Conservation (phyloP, 805 yeast species). For the Candida silvicultrix region DNA sequence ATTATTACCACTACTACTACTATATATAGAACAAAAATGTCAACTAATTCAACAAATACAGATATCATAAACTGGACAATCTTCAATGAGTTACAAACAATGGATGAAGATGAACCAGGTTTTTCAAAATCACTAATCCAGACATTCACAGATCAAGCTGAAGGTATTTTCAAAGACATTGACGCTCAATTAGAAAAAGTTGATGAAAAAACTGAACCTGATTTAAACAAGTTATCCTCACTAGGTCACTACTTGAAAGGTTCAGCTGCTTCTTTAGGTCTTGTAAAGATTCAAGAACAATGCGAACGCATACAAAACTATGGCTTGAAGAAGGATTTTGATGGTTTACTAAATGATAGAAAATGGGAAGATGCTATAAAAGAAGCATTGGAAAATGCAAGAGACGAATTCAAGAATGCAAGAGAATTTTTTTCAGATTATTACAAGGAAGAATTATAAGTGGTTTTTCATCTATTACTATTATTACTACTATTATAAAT, state of each 20-base stretch:
- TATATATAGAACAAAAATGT: background rate
- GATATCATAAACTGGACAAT: conserved; percentile 86
- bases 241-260: conserved; percentile 94
- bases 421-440: conserved; percentile 45
- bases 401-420: conserved; percentile 43
- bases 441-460: conserved; percentile 31
- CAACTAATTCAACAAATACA: conserved; percentile 14
- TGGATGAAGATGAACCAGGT: conserved; percentile 97
- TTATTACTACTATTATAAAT: background rate
- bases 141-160: conserved; percentile 87
- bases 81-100: conserved; percentile 78
- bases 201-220: conserved; percentile 25
- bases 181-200: conserved; percentile 37
- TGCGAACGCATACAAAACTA: conserved; percentile 93
- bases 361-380: conserved; percentile 32
- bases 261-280: conserved; percentile 89
- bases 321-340: conserved; percentile 42
- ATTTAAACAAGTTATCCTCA: conserved; percentile 54
- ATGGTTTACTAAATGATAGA: conserved; percentile 19
- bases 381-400: conserved; percentile 48
- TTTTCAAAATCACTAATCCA: conserved; percentile 73
- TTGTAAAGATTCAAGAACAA: conserved; percentile 71
- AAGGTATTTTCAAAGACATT: conserved; percentile 69
- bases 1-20: background rate
- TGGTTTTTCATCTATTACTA: background rate